Evolutionary conservation across 192 early-diverging fungal species (phyloP).

Genomic region (Coemansia sp.): DNA sequence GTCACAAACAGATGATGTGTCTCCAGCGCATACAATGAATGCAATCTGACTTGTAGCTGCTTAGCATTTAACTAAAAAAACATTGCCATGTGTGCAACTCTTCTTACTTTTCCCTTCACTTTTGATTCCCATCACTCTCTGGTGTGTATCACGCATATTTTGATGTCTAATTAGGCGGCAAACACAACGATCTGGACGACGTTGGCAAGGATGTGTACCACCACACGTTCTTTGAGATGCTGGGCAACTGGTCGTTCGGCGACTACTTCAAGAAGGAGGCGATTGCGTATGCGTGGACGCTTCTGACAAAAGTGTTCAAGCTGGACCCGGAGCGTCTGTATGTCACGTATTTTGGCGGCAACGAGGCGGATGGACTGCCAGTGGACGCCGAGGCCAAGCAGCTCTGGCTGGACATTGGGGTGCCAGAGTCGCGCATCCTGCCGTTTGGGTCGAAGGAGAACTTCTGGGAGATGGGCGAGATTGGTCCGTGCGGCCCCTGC

Average conservation of each 20-base stretch:
- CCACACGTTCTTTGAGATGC: slow-evolving; percentile 99
- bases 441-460: slow-evolving; percentile 93
- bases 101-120: not conserved
- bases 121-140: not conserved
- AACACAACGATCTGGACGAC: slow-evolving; percentile 99
- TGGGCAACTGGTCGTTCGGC: slow-evolving; percentile 99
- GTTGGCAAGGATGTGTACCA: slow-evolving; percentile 98
- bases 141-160: not conserved
- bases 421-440: slow-evolving; percentile 78
- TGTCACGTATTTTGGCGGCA: slow-evolving; percentile 96
- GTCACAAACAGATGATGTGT: not conserved
- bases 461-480: slow-evolving; percentile 99
- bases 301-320: slow-evolving; percentile 82
- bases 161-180: slow-evolving; percentile 66
- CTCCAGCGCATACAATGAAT: too few relatives aligned
- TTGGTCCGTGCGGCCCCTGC: slow-evolving; percentile 97
- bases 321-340: slow-evolving; percentile 88
- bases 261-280: slow-evolving; percentile 99
- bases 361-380: slow-evolving; percentile 70
- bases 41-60: too few relatives aligned
- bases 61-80: too few relatives aligned
- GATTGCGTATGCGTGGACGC: slow-evolving; percentile 86
- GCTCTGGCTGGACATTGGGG: slow-evolving; percentile 87
- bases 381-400: slow-evolving; percentile 90
- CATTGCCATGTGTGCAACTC: not conserved